Conservation (phyloP, 371 early-diverging fungal species). For the Mortierella sp. region DNA sequence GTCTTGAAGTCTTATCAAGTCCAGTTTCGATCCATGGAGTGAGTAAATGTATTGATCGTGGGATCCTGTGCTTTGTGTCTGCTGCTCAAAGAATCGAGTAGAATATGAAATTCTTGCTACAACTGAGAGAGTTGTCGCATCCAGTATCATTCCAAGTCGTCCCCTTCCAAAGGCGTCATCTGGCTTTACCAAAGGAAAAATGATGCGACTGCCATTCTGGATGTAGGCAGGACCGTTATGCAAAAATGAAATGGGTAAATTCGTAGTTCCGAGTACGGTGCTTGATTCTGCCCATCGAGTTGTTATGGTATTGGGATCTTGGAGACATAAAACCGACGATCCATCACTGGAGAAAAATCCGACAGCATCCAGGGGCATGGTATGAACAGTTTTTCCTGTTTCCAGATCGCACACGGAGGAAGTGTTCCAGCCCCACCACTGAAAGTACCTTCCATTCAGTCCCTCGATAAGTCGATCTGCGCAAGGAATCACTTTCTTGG, state of each 20-base stretch:
- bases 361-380: not conserved
- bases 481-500: too few species aligned
- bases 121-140: not conserved
- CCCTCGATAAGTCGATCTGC: not conserved
- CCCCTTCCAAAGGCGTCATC: not conserved
- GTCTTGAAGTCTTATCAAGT: not conserved
- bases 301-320: not conserved
- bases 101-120: not conserved
- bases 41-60: not conserved
- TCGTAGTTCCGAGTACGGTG: not conserved
- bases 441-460: not conserved
- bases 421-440: not conserved
- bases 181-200: not conserved
- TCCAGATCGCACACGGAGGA: not conserved
- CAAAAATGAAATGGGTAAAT: not conserved
- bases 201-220: not conserved
- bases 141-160: not conserved
- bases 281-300: not conserved
- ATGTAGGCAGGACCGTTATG: not conserved
- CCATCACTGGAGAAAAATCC: not conserved
- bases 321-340: not conserved
- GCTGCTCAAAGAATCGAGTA: not conserved
- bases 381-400: not conserved
- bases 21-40: not conserved
- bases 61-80: not conserved